These are phyloP conservation scores for Picea engelmannii DNA, from an alignment of 83 land plant species.

Conservation along the genomic window DNA sequence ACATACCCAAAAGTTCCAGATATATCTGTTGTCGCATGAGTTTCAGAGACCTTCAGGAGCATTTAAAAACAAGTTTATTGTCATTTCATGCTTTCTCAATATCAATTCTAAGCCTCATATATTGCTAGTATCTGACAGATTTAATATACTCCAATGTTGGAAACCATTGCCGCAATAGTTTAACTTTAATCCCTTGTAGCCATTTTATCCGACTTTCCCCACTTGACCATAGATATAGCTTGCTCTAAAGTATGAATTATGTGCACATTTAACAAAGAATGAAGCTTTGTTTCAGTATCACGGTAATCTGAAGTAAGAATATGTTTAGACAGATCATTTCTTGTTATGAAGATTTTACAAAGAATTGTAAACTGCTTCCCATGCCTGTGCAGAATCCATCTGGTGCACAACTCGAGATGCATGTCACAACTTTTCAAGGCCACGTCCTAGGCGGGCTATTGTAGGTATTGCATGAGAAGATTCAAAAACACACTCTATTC, in stretches of 20 bases:
- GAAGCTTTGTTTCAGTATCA: background rate
- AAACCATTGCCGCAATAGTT: too few species aligned
- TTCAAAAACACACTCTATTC: slow-evolving; percentile 78
- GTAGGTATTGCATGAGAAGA: slow-evolving; percentile 65
- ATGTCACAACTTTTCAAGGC: slow-evolving; percentile 64
- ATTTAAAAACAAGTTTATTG: too few species aligned
- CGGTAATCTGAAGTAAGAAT: background rate
- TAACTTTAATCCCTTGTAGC: too few species aligned
- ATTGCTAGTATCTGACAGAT: too few species aligned
- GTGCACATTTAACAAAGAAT: too few species aligned
- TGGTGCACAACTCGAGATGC: slow-evolving; percentile 46
- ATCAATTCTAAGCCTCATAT: too few species aligned
- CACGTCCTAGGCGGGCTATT: slow-evolving; percentile 82
- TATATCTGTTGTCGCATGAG: slow-evolving; percentile 74
- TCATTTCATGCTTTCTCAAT: too few species aligned
- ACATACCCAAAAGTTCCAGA: slow-evolving; percentile 80
- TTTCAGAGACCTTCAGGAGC: slow-evolving; percentile 63
- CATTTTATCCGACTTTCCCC: too few species aligned
- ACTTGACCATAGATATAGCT: too few species aligned
- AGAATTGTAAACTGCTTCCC: slow-evolving; percentile 37
- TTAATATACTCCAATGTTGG: too few species aligned
- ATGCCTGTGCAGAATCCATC: slow-evolving; percentile 32
- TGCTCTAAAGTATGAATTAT: too few species aligned
- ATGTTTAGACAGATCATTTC: background rate
- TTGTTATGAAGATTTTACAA: slow-evolving; percentile 36